Base-by-base conservation (phyloP, 305 asterid genomes). In the Fraxinus nigra region DNA sequence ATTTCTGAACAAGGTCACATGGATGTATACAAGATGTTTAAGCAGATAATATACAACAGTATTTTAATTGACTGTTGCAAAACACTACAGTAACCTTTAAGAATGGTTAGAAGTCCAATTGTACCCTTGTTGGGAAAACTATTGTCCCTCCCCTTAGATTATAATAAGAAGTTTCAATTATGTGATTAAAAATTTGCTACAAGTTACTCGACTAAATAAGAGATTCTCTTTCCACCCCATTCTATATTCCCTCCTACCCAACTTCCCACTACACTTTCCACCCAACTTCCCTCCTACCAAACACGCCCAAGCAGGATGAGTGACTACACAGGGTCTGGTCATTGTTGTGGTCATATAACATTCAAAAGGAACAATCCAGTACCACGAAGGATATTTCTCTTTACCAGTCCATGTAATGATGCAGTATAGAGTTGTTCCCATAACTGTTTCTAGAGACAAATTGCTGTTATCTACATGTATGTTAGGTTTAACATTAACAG, bases 371-470 rank as follows among this genome's bases (percentile, higher is more conserved):
- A 82, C 6, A 75, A 22, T 13, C 43, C 56, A 65, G 56, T 28
- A 72, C 37, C 56, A 77, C 11, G 24, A 20, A 77, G 72, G 33
- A 48, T 63, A 26, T 8, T 65, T n/a, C 1, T 14, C n/a, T 10
- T 65, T 65, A 65, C 33, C 35, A 65, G 2, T 22, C 24, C 3
- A 65, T 24, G 13, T 65, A 79, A 56, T 22, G 70, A 79, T 46
- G 70, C 22, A 40, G 56, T 40, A 22, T 32, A 43, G 22, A 79
- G 6, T 9, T 9, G 33, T 24, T 65, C 76, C 61, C 72, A 59
- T 61, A 22, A 48, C 54, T n/a, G 84, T 78, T 78, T 22, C 37
- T 56, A 24, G n/a, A 79, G 76, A 87, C 28, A 79, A 72, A 81
- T 26, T 56, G 67, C 18, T 7, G 75, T 7, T 77, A 70, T 32